These are phyloP conservation scores for Croton setiger DNA, from an alignment of 441 rosid species.

Conservation along the genomic window DNA sequence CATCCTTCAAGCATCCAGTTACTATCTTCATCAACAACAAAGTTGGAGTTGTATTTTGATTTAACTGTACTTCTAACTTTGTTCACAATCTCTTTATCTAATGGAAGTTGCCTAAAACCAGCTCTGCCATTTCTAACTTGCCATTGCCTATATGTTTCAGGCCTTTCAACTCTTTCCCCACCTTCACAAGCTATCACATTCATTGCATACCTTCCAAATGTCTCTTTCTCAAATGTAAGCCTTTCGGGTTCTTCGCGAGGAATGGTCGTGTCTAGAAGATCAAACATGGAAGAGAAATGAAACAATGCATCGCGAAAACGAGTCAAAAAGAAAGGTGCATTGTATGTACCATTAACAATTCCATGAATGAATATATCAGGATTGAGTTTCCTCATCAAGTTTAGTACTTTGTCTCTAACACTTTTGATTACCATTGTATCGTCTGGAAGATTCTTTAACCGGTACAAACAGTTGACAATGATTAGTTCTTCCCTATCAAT, in stretches of 20 bases:
- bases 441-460: slow-evolving; percentile 71
- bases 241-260: slow-evolving; percentile 40
- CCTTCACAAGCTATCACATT: slow-evolving; percentile 57
- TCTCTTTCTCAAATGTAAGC: slow-evolving; percentile 41
- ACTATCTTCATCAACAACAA: slow-evolving; percentile 56
- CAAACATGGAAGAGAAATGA: slow-evolving; percentile 46
- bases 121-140: slow-evolving; percentile 58
- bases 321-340: slow-evolving; percentile 45
- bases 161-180: slow-evolving; percentile 55
- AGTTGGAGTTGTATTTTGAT: slow-evolving; percentile 37
- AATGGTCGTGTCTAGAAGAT: slow-evolving; percentile 30
- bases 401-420: slow-evolving; percentile 66
- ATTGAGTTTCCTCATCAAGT: slow-evolving; percentile 51
- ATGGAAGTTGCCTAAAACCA: slow-evolving; percentile 57
- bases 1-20: slow-evolving; percentile 87
- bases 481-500: slow-evolving; percentile 52
- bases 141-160: slow-evolving; percentile 84
- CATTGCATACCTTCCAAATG: slow-evolving; percentile 35
- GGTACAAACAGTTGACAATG: slow-evolving; percentile 58
- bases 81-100: slow-evolving; percentile 44
- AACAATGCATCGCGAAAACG: slow-evolving; percentile 46
- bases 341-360: slow-evolving; percentile 40
- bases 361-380: slow-evolving; percentile 58
- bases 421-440: slow-evolving; percentile 60
- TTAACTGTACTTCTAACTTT: slow-evolving; percentile 33